A percentile compares a stretch with the other conserved stretches of the same genome.
Evolutionary conservation across 768 basidiomycete genomes (phyloP).

Genomic region (Serendipita vermifera): DNA sequence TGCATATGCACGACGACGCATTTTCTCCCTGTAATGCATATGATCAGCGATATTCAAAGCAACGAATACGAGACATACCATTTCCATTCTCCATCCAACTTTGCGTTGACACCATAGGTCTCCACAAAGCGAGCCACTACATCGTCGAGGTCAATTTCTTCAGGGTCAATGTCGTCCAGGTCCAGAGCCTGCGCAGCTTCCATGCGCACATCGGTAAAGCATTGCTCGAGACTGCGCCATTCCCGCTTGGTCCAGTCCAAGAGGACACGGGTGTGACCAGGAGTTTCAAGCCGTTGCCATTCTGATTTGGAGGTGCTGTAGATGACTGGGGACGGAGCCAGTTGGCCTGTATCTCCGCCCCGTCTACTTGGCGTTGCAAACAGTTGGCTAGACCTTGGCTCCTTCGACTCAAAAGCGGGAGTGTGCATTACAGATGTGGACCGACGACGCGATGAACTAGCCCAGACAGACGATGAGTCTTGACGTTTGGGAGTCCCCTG

Average conservation of each 20-base stretch:
- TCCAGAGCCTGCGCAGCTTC: not conserved
- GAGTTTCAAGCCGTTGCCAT: no score
- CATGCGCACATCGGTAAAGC: constrained; percentile 1
- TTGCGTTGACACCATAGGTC: not conserved
- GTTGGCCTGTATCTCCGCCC: not conserved
- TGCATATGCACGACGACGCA: constrained; percentile 3
- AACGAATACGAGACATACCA: not conserved
- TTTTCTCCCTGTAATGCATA: constrained; percentile 9
- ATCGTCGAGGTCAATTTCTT: constrained; percentile 7
- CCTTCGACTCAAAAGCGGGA: not conserved
- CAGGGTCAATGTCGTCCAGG: not conserved
- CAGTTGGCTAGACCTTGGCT: not conserved
- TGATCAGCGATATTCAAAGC: no score
- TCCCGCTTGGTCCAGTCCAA: not conserved
- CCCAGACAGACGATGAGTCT: not conserved
- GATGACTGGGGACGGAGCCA: not conserved
- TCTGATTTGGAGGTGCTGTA: not conserved
- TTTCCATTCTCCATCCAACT: constrained; percentile 1
- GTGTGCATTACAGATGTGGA: no score
- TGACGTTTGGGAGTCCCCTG: constrained; percentile 1
- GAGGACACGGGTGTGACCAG: no score
- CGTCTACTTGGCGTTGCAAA: not conserved
- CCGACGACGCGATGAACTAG: not conserved
- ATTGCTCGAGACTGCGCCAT: constrained; percentile 1
- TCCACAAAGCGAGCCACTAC: constrained; percentile 6